A percentile compares a stretch with the other conserved stretches of the same genome.
These are phyloP conservation scores for Tetracentron sinense DNA, from an alignment of 164 flowering plant species.

Conservation along the genomic window DNA sequence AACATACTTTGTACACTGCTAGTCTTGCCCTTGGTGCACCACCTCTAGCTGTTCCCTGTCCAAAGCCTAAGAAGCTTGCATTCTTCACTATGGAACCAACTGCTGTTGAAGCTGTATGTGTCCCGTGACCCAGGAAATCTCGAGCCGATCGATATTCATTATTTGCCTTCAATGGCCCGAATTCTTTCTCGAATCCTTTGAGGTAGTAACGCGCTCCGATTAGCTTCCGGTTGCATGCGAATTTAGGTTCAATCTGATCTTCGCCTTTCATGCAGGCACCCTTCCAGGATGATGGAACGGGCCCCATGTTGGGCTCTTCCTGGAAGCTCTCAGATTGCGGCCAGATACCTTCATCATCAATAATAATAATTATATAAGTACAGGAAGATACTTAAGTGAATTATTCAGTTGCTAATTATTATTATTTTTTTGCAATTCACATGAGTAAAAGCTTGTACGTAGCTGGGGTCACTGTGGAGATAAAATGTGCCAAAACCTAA, in stretches of 20 bases:
- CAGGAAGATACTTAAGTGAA: too few relatives aligned
- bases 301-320: constrained; percentile 29
- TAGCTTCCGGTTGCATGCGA: constrained; percentile 50
- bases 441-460: too few relatives aligned
- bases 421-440: too few relatives aligned
- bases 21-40: too few relatives aligned
- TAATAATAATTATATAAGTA: not conserved
- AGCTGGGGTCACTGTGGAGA: too few relatives aligned
- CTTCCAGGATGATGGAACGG: constrained; percentile 49
- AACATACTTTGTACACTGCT: constrained; percentile 53
- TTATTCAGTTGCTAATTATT: too few relatives aligned
- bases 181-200: constrained; percentile 37
- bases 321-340: constrained; percentile 62
- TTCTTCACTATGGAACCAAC: constrained; percentile 32
- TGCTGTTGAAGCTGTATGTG: constrained; percentile 61
- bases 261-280: constrained; percentile 52
- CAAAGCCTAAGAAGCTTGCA: constrained; percentile 35
- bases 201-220: constrained; percentile 61
- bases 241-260: constrained; percentile 32
- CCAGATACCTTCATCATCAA: constrained; percentile 49
- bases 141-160: constrained; percentile 39
- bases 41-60: constrained; percentile 41
- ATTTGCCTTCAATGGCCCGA: constrained; percentile 20
- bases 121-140: constrained; percentile 49
- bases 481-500: too few relatives aligned